Evolutionary conservation across 2,329 filamentous ascomycete genomes (phyloP).

Genomic region (Zymoseptoria passerinii): DNA sequence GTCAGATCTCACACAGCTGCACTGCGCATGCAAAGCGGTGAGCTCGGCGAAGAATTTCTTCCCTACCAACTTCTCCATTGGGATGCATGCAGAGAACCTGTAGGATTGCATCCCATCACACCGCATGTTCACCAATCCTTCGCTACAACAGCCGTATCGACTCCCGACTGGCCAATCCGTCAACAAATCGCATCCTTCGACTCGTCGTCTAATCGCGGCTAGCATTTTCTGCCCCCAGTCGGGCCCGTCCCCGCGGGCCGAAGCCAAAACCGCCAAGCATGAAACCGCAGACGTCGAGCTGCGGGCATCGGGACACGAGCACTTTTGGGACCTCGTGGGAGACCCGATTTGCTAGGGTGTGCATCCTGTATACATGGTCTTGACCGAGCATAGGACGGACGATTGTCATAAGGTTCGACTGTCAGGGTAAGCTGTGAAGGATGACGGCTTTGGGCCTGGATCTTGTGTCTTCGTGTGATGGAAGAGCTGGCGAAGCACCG

Average conservation of each 20-base stretch:
- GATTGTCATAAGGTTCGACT: background rate
- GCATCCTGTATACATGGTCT: background rate
- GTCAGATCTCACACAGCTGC: background rate
- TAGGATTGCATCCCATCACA: background rate
- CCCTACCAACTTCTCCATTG: background rate
- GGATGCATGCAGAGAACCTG: background rate
- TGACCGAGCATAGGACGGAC: background rate
- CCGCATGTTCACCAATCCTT: background rate
- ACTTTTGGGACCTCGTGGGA: background rate
- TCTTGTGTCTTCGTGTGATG: background rate
- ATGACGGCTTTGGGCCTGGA: background rate
- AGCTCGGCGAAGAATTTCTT: background rate
- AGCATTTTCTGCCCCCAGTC: background rate
- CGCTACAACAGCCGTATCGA: background rate
- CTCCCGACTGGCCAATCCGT: background rate
- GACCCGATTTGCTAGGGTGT: background rate
- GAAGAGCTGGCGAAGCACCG: background rate
- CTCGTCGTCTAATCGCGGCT: background rate
- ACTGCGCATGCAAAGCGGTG: background rate
- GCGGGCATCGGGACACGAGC: background rate
- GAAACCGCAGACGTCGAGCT: background rate
- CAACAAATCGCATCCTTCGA: background rate
- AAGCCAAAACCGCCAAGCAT: background rate
- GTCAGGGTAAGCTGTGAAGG: background rate
- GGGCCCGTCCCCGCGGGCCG: too few species aligned